phyloP scores from a whole-genome alignment of 2,329 filamentous ascomycete genomes.

The Ascocoryne sarcoides region DNA sequence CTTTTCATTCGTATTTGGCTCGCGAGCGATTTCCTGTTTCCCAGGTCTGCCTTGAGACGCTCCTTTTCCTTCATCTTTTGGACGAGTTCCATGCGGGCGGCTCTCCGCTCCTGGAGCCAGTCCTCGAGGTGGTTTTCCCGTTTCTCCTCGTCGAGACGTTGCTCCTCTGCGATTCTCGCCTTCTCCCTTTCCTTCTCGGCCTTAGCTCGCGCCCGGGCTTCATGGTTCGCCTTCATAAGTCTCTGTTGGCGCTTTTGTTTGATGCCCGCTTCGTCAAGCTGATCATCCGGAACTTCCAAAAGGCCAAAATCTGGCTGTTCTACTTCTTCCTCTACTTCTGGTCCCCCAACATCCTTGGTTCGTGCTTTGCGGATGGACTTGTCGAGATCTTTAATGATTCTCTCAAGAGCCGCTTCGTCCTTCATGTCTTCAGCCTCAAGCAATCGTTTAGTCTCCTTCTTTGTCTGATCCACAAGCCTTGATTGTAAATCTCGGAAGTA shows the following conservation, averaged over 20 bases:
- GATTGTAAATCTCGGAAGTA: conserved; percentile 82
- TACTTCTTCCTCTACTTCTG: conserved; percentile 67
- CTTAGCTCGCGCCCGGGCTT: conserved; percentile 87
- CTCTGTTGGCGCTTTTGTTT: conserved; percentile 92
- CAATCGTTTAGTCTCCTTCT: conserved; percentile 82
- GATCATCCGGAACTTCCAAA: conserved; percentile 80
- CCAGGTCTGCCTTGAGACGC: conserved; percentile 84
- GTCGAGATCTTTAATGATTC: conserved; percentile 79
- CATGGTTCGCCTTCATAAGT: conserved; percentile 88
- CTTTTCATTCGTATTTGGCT: conserved; percentile 98
- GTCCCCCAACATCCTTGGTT: conserved; percentile 84
- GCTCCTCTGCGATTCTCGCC: conserved; percentile 72
- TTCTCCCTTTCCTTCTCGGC: conserved; percentile 92
- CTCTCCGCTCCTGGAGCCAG: conserved; percentile 78
- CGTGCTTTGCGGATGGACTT: conserved; percentile 81
- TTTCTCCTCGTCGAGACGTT: conserved; percentile 73
- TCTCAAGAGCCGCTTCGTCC: conserved; percentile 79
- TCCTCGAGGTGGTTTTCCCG: conserved; percentile 75
- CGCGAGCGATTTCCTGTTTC: conserved; percentile 92
- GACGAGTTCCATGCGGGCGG: conserved; percentile 60
- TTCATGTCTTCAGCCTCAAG: conserved; percentile 88
- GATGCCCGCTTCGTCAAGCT: conserved; percentile 82
- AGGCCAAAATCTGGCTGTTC: conserved; percentile 81
- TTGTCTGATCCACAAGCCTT: conserved; percentile 65
- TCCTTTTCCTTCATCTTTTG: conserved; percentile 90